phyloP scores from a whole-genome alignment of 768 basidiomycete genomes.

The Boletus barrowsii region DNA sequence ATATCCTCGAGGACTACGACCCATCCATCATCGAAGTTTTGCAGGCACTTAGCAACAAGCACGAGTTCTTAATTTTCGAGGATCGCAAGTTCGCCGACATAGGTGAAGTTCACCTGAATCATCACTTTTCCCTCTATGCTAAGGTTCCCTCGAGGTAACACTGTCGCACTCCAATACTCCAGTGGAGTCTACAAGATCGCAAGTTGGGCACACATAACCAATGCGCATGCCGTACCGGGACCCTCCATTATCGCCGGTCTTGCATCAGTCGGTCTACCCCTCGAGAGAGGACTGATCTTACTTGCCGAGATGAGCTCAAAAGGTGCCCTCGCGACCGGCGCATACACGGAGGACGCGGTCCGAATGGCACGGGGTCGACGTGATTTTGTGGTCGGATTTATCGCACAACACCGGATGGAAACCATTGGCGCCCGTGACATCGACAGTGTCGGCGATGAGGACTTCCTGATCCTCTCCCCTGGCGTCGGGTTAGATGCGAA shows the following conservation, averaged over 20 bases:
- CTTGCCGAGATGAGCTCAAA: slow-evolving; percentile 96
- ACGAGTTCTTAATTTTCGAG: slow-evolving; percentile 96
- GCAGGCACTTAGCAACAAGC: slow-evolving; percentile 64
- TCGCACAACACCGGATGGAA: slow-evolving; percentile 86
- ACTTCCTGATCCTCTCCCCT: slow-evolving; percentile 89
- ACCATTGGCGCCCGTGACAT: slow-evolving; percentile 42
- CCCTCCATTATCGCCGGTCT: slow-evolving; percentile 92
- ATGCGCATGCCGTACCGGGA: slow-evolving; percentile 96
- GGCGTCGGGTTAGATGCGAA: slow-evolving; percentile 81
- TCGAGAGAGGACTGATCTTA: slow-evolving; percentile 80
- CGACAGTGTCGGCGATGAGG: slow-evolving; percentile 47
- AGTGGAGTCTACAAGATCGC: slow-evolving; percentile 91
- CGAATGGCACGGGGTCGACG: slow-evolving; percentile 80
- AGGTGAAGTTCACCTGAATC: slow-evolving; percentile 46
- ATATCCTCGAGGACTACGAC: slow-evolving; percentile 92
- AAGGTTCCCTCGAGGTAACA: slow-evolving; percentile 69
- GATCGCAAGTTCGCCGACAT: slow-evolving; percentile 99
- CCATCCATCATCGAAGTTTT: slow-evolving; percentile 64
- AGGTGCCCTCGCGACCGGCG: slow-evolving; percentile 78
- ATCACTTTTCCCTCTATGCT: neutral
- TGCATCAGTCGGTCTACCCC: slow-evolving; percentile 77
- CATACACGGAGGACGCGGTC: slow-evolving; percentile 82
- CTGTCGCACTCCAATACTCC: slow-evolving; percentile 92
- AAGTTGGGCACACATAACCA: slow-evolving; percentile 94
- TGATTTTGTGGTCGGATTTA: slow-evolving; percentile 94